Base-by-base conservation (phyloP, 2,329 filamentous ascomycete species). In the Herpotrichia juniperi region DNA sequence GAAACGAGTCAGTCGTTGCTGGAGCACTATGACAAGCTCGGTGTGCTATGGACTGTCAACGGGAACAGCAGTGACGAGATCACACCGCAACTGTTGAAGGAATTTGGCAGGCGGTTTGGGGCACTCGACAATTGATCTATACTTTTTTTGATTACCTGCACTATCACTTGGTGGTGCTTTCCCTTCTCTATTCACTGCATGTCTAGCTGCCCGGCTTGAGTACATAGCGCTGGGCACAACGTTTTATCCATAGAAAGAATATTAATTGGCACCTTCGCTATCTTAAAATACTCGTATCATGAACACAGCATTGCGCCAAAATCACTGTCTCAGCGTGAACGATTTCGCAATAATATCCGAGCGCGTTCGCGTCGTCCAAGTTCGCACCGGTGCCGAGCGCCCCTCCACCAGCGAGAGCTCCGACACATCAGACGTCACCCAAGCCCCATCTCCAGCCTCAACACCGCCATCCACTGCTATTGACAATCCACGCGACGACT, bases 51-150 rank as follows among this genome's bases (percentile, higher is more conserved):
- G 84, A 90, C 91, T 56, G 91, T 97, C 3, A 81, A 91, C 62
- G 94, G 94, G 19, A 85, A 93, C 75, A 93, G 87, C 72, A 96
- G 92, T 68, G 91, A 99, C 69, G 94, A 97, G 77, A 99, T 99
- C 63, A 93, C 84, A 48, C 94, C 94, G n/a, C 87, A 92, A 78
- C 80, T 99, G 24, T 90, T 91, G 67, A 76, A 80, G 8, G 92
- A 96, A 75, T 90, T 99, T 72, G 87, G 90, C 76, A 84, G 79
- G 68, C 83, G 89, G 50, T 97, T 97, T 76, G 80, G 66, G 46
- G 59, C 47, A 32, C 44, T 58, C 42, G 58, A 62, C 25, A 42
- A 54, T 28, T 68, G 50, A 61, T 60, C 37, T 50, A 47, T 42
- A 45, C 22, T 4, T 9, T 19, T 42, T 24, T 46, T 42, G 16